Evolutionary conservation across 345 rosid genomes (phyloP).

Genomic region (Eucalyptus melliodora): DNA sequence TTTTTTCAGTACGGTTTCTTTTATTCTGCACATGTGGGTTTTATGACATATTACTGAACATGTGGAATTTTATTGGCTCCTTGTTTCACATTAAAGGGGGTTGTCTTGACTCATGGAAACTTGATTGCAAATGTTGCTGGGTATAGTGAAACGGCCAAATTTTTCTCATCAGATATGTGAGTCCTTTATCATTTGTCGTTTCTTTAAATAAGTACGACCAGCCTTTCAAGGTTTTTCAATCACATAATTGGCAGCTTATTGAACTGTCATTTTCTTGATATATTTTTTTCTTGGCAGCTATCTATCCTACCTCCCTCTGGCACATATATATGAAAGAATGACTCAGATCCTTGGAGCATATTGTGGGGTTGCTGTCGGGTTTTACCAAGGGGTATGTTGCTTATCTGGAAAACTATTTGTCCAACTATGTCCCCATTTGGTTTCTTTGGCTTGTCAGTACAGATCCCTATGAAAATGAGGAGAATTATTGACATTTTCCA

Average conservation of each 20-base stretch:
- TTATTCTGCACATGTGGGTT: not conserved
- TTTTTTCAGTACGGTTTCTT: not conserved
- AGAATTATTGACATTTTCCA: not conserved
- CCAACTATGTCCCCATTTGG: not conserved
- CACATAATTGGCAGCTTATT: not conserved
- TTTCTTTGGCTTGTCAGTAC: not conserved
- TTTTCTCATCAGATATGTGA: conserved; percentile 65
- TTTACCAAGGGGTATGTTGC: conserved; percentile 80
- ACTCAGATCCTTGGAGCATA: conserved; percentile 55
- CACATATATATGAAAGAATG: conserved; percentile 81
- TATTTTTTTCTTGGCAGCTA: conserved; percentile 24
- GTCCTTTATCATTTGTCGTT: conserved; percentile 4
- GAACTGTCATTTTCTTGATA: not conserved
- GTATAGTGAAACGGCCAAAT: conserved; percentile 12
- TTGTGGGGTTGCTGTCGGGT: conserved; percentile 66
- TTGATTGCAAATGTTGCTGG: conserved; percentile 81
- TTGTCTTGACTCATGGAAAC: conserved; percentile 69
- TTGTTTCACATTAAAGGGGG: conserved; percentile 41
- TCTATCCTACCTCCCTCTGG: conserved; percentile 90
- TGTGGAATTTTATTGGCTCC: not conserved
- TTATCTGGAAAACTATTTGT: not conserved
- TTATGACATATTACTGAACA: not conserved
- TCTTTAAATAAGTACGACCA: not conserved
- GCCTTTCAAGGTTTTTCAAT: not conserved
- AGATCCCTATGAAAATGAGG: not conserved